phyloP scores from a whole-genome alignment of 2,329 filamentous ascomycete species.

The Coleophoma eucalyptorum region DNA sequence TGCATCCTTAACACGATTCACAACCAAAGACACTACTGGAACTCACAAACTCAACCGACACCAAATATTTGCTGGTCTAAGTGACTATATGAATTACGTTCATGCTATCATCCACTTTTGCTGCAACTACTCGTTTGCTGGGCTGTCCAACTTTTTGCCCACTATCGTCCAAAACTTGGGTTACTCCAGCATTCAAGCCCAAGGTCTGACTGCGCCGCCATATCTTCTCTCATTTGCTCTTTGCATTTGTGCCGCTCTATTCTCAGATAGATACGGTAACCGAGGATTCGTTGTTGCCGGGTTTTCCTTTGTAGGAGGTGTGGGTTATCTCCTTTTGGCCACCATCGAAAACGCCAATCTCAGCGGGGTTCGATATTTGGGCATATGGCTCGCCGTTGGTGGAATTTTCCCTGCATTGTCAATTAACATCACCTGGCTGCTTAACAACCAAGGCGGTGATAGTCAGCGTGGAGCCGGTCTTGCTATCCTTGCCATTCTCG shows the following conservation, averaged over 20 bases:
- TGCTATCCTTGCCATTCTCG: slow-evolving; percentile 20
- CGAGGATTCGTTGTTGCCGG: slow-evolving; percentile 30
- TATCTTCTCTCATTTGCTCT: slow-evolving; percentile 35
- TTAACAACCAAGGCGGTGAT: slow-evolving; percentile 28
- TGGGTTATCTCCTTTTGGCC: slow-evolving; percentile 31
- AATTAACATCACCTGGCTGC: slow-evolving; percentile 27
- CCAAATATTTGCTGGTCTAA: slow-evolving; percentile 30
- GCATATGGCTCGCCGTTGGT: slow-evolving; percentile 31
- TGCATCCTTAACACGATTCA: slow-evolving; percentile 15
- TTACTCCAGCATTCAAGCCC: slow-evolving; percentile 32
- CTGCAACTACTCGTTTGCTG: slow-evolving; percentile 34
- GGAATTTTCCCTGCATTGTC: slow-evolving; percentile 28
- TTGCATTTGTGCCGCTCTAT: slow-evolving; percentile 24
- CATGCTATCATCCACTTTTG: slow-evolving; percentile 35
- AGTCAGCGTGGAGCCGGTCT: slow-evolving; percentile 25
- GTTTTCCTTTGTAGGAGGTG: slow-evolving; percentile 20
- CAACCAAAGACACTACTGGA: slow-evolving; percentile 19
- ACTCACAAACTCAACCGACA: slow-evolving; percentile 24
- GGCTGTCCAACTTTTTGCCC: slow-evolving; percentile 36
- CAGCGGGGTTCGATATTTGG: slow-evolving; percentile 30
- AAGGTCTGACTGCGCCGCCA: slow-evolving; percentile 36
- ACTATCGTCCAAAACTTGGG: slow-evolving; percentile 37
- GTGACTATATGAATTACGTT: slow-evolving; percentile 32
- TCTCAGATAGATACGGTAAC: slow-evolving; percentile 31
- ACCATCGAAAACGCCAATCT: slow-evolving; percentile 43